These are phyloP conservation scores for Sphagnurus paluster DNA, from an alignment of 1,284 basidiomycete species.

Conservation along the genomic window DNA sequence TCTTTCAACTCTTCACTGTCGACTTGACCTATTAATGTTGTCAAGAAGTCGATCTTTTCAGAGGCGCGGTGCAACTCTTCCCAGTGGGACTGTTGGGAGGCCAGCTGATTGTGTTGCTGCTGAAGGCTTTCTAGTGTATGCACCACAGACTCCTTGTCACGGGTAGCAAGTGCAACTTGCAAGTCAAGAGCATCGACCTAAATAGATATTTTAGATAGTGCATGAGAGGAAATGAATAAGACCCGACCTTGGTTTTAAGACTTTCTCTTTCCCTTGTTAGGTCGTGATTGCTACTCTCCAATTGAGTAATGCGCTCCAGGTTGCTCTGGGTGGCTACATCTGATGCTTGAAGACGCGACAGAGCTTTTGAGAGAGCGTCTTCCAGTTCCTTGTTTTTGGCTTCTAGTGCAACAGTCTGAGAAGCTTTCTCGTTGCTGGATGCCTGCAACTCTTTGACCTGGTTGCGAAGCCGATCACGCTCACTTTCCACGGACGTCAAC, in stretches of 20 bases:
- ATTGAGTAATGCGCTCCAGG: constrained; percentile 55
- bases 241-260: constrained; percentile 58
- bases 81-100: constrained; percentile 67
- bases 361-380: constrained; percentile 65
- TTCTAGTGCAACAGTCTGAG: constrained; percentile 50
- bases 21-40: constrained; percentile 57
- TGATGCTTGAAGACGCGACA: constrained; percentile 67
- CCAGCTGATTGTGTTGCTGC: constrained; percentile 57
- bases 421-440: constrained; percentile 40
- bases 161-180: constrained; percentile 50
- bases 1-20: constrained; percentile 73
- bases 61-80: constrained; percentile 65
- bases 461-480: constrained; percentile 56
- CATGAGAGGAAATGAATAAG: constrained; percentile 10
- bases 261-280: constrained; percentile 51
- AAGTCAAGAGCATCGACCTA: constrained; percentile 65
- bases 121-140: constrained; percentile 53
- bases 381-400: constrained; percentile 63
- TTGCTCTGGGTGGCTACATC: constrained; percentile 62
- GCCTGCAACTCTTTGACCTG: constrained; percentile 57
- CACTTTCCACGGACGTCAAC: constrained; percentile 55
- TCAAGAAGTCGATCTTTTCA: constrained; percentile 68
- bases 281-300: constrained; percentile 62
- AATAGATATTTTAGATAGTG: constrained; percentile 4
- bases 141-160: constrained; percentile 60